Base-by-base conservation (phyloP, 2,329 filamentous ascomycete genomes). In the Aspergillus phoenicis region DNA sequence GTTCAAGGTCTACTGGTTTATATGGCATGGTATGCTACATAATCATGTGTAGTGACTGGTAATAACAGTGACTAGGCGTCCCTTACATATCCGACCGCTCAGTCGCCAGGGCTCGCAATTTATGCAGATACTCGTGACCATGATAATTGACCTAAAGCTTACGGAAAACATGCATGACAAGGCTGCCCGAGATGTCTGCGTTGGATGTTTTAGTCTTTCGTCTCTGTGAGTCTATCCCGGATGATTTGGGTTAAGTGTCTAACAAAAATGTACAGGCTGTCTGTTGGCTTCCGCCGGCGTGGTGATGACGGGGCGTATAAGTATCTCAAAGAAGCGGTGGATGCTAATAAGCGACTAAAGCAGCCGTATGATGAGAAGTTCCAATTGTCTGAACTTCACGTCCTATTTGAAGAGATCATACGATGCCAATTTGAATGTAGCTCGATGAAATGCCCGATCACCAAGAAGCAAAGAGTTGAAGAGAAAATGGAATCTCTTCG, bases 1-100 rank as follows among this genome's bases (percentile, higher is more conserved):
- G 56, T 43, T 11, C 56, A 58, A 30, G 56, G 56, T 28, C 8
- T 58, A 2, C 33, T 58, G 17, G 45, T 58, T 20, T 58, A 58
- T 49, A 22, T 58, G n/a, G 56, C 56, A 17, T 51, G 45, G 33
- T 58, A 47, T 13, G 11, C 4, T 22, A 15, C 7, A 39, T 5
- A 7, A 20, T 5, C 33, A n/a, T n/a, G 1, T n/a, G 13, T 39
- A 3, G 26, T 52, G 33, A 24, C 13, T 13, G 20, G 17, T 39
- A 52, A n/a, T 52, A 30, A 36, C 15, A 2, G 8, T 33, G 4
- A 24, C 17, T n/a, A 55, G 52, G 52, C n/a, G 39, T 28, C 52
- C 52, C 7, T 30, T 55, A 13, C 22, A 55, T 43, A 15, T 55
- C 2, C 52, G 52, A 15, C 52, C 52, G 17, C n/a, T 55, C 4